Evolutionary conservation across 192 early-diverging fungal genomes (phyloP).

Genomic region (Phlyctochytrium arcticum): DNA sequence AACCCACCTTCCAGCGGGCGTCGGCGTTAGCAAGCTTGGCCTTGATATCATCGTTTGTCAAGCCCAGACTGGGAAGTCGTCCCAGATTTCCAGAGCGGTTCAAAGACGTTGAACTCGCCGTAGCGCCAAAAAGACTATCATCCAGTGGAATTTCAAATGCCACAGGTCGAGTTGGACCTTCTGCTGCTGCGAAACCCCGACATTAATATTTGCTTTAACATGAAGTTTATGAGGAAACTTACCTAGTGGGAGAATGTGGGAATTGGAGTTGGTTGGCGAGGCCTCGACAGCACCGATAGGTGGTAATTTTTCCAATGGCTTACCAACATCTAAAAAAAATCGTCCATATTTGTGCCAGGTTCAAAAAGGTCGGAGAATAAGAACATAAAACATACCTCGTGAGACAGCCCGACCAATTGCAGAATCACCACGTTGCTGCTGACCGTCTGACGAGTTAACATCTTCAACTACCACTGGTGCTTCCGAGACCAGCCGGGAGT

Average conservation of each 20-base stretch:
- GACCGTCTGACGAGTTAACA: background rate
- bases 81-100: background rate
- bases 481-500: no score
- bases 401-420: background rate
- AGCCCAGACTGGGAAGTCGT: conserved; percentile 35
- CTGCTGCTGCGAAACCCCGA: conserved; percentile 6
- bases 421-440: background rate
- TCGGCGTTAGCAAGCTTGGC: conserved; percentile 49
- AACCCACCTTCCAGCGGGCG: conserved; percentile 48
- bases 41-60: conserved; percentile 35
- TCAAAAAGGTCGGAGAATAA: no score
- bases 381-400: background rate
- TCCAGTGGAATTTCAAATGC: conserved; percentile 55
- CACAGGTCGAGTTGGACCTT: conserved; percentile 27
- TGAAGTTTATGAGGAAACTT: background rate
- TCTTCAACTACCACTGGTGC: no score
- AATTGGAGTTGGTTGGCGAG: background rate
- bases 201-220: background rate
- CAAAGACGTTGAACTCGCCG: background rate
- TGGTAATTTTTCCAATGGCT: background rate
- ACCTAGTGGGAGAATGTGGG: background rate
- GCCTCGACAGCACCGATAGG: background rate
- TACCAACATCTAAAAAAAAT: background rate
- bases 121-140: conserved; percentile 1
- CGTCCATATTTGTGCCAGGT: background rate